Evolutionary conservation across 2,329 filamentous ascomycete species (phyloP), one percentile per base, ranked within the genome.

Genomic region (Paecilomyces sp.): DNA sequence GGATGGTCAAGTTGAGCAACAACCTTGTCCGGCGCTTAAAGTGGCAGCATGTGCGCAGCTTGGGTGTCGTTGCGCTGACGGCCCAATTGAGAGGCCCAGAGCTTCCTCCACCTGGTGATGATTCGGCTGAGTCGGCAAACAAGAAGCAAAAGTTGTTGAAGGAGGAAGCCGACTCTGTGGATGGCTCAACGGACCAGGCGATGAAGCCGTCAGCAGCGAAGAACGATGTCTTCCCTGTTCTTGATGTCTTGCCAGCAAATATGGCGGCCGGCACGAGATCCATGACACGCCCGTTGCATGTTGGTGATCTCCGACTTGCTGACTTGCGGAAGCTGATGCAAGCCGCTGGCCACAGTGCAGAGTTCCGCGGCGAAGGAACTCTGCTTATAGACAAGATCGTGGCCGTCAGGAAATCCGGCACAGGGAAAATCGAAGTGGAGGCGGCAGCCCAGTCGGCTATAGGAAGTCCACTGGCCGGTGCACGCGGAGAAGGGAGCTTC

Each of bases 291-390:
- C 92, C 94, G 11, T 86, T 99, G 54, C 94, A 97, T 72, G 94
- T 99, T 3, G 94, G 94, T 63, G 94, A 99, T 73, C 79, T 97
- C 51, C 85, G 93, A 24, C 83, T 99, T 18, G 91, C 93, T 0
- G 92, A 97, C 72, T 79, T 99, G 60, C 84, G 94, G 57, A 88
- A 90, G 61, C 84, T 92, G 22, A 90, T 99, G 86, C 88, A 91
- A 68, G 81, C 83, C 13, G 84, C 88, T 2, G 92, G 92, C 0
- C 92, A 97, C 76, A 87, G 85, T 13, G 93, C 93, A 0, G 94
- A 97, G 74, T 97, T 97, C 74, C 84, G 91, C 56, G 94, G 94
- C 56, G 93, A 97, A 75, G 94, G 94, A 62, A 95, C 89, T 8
- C 79, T 99, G 60, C 83, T 99, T 9, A 88, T 99, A 59, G 93